phyloP scores from a whole-genome alignment of 257 asterid genomes.

The Nicotiana undulata region DNA sequence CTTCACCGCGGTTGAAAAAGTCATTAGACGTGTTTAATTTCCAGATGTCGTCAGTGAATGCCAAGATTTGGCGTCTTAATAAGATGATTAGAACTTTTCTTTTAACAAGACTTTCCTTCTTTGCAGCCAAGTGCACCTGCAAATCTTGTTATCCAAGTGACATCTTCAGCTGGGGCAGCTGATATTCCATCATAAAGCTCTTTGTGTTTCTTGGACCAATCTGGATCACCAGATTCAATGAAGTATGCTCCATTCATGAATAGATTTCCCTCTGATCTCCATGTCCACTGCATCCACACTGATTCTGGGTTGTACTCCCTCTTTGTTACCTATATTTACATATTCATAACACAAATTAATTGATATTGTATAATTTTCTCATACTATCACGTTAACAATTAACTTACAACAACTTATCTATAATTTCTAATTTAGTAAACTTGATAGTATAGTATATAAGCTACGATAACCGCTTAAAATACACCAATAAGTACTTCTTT shows the following conservation, averaged over 20 bases:
- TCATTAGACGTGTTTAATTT: too few relatives aligned
- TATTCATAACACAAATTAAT: background rate
- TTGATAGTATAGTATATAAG: too few relatives aligned
- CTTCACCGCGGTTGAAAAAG: too few relatives aligned
- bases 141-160: constrained; percentile 33
- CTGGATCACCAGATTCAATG: constrained; percentile 47
- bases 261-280: constrained; percentile 62
- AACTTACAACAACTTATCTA: too few relatives aligned
- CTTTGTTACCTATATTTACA: background rate
- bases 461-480: too few relatives aligned
- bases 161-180: constrained; percentile 22
- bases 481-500: too few relatives aligned
- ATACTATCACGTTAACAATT: background rate
- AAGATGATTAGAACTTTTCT: background rate
- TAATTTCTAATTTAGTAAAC: background rate
- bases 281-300: constrained; percentile 51
- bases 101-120: constrained; percentile 36
- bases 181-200: constrained; percentile 32
- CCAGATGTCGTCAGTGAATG: too few relatives aligned
- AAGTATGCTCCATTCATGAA: constrained; percentile 57
- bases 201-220: constrained; percentile 30
- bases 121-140: constrained; percentile 42
- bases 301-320: background rate
- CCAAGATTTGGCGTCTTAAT: background rate
- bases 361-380: background rate